phyloP scores from a whole-genome alignment of 2,329 filamentous ascomycete species.

The Stenocarpella maydis region DNA sequence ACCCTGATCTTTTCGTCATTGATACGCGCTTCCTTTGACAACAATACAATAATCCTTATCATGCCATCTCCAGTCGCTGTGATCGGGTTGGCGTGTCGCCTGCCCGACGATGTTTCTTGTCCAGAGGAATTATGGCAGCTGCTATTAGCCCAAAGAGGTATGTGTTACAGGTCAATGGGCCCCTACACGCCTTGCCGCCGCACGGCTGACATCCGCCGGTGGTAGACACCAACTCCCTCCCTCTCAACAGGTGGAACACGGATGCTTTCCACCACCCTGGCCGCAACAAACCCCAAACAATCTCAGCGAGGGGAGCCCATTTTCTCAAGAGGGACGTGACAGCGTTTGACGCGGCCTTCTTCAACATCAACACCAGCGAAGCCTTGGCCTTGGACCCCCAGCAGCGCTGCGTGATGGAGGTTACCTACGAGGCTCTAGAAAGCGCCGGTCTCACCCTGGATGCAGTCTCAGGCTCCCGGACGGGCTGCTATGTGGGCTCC shows the following conservation, averaged over 20 bases:
- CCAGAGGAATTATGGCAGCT: too few relatives aligned
- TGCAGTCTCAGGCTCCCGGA: constrained; percentile 43
- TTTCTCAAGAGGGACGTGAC: constrained; percentile 23
- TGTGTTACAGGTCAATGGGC: too few relatives aligned
- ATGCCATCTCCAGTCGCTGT: too few relatives aligned
- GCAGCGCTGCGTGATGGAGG: constrained; percentile 19
- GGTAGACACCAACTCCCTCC: constrained; percentile 34
- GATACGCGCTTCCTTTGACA: too few relatives aligned
- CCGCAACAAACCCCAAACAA: constrained; percentile 41
- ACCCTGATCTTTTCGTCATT: too few relatives aligned
- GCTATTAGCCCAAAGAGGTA: too few relatives aligned
- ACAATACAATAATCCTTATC: too few relatives aligned
- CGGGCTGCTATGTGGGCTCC: constrained; percentile 45
- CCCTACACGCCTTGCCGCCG: too few relatives aligned
- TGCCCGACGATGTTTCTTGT: too few relatives aligned
- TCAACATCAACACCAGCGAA: constrained; percentile 15
- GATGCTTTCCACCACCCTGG: constrained; percentile 42
- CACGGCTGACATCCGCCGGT: too few relatives aligned
- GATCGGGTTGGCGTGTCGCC: too few relatives aligned
- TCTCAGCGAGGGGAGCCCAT: constrained; percentile 39
- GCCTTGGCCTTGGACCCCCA: constrained; percentile 21
- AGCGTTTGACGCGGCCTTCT: constrained; percentile 25
- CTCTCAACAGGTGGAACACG: not conserved
- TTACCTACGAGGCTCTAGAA: constrained; percentile 20
- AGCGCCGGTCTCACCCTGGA: constrained; percentile 33